Evolutionary conservation across 148 eudicot species (phyloP), one percentile per base, ranked within the genome.

Genomic region (Cornus kousa): DNA sequence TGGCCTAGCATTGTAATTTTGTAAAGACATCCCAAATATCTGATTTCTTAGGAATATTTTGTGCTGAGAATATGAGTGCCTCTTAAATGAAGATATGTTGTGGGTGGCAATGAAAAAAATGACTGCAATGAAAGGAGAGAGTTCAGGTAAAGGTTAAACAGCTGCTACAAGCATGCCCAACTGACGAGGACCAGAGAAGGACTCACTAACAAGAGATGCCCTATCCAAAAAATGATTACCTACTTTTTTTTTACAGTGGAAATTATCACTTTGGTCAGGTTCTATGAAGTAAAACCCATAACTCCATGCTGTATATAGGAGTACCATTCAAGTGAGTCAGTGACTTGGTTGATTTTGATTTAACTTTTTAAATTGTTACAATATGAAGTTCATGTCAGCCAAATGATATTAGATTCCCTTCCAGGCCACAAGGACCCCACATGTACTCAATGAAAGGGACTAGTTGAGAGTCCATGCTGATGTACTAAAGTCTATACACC

Each of bases 351-450:
- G 39, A 22, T 39, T 35, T 35, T 70, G 50, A 37, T 19, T 70
- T 9, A 67, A 37, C 48, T 35, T 37, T 68, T 12, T 13, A 68
- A 68, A 35, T 1, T 35, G 37, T 35, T 20, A 2, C 37, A 20
- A 8, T 3, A 43, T 35, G 50, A 70, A 19, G 48, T 70, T 70
- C 43, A 67, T 70, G 72, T 70, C 50, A 37, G 72, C 17, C 72
- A 4, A 70, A 70, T 39, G 50, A 70, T 70, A 70, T 39, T 5
- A 70, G 72, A 70, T 70, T 70, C 50, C 43, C n/a, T n/a, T 39
- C 50, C 72, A 17, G 37, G 48, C 2, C n/a, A n/a, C 72, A 39
- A 16, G 39, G 20, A 31, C 70, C 70, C 68, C 32, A 67, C 40
- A 14, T 14, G 5, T 5, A 31, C 70, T 67, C 70, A 20, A 67